These are phyloP conservation scores for Simmondsia chinensis DNA, from an alignment of 148 eudicot genomes.

Conservation along the genomic window DNA sequence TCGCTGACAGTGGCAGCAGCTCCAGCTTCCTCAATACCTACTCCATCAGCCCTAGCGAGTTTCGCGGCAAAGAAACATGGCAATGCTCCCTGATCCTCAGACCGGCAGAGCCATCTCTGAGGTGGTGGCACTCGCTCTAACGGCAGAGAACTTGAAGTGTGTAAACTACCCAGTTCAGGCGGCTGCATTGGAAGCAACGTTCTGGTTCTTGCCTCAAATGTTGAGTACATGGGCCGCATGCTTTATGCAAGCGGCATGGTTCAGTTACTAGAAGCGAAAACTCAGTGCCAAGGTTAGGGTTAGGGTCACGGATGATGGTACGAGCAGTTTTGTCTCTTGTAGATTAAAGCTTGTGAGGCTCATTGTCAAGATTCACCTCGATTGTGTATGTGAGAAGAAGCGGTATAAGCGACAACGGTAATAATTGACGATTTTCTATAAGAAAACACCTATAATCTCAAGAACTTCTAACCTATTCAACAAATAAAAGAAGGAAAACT, in stretches of 20 bases:
- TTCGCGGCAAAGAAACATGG: constrained; percentile 28
- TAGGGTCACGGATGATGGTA: too few relatives aligned
- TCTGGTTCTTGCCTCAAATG: constrained; percentile 11
- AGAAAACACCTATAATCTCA: too few relatives aligned
- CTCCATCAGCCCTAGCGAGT: constrained; percentile 7
- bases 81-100: constrained; percentile 11
- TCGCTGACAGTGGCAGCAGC: constrained; percentile 18
- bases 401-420: too few relatives aligned
- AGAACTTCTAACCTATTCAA: too few relatives aligned
- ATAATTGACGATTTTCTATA: too few relatives aligned
- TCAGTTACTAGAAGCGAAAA: constrained; percentile 2
- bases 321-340: too few relatives aligned
- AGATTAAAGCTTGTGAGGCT: too few relatives aligned
- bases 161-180: constrained; percentile 13
- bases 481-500: too few relatives aligned
- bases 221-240: constrained; percentile 29
- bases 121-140: constrained; percentile 12
- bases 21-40: constrained; percentile 19
- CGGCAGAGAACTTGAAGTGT: constrained; percentile 13
- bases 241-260: constrained; percentile 17
- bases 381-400: too few relatives aligned
- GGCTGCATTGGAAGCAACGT: constrained; percentile 16
- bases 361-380: too few relatives aligned
- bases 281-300: too few relatives aligned
- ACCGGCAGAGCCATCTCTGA: constrained; percentile 17